These are phyloP conservation scores for Pestalotiopsis sp. DNA, from an alignment of 2,329 filamentous ascomycete species.

Conservation along the genomic window DNA sequence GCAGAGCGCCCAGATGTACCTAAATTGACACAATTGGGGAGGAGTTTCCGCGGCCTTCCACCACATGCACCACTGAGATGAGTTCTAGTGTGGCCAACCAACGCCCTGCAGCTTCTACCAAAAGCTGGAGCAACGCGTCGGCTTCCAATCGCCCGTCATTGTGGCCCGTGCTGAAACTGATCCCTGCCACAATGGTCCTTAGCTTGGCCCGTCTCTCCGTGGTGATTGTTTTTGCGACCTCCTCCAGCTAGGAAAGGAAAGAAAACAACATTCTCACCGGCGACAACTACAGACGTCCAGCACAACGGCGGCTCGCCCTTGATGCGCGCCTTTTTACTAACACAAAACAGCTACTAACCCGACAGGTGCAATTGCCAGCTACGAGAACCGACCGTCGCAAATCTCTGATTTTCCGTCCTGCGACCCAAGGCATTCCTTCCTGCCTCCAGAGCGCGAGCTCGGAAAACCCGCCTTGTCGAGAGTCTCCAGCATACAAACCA, in stretches of 20 bases:
- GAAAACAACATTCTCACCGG: slow-evolving; percentile 12
- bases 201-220: not conserved
- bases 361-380: not conserved
- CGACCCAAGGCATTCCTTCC: not conserved
- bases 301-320: not conserved
- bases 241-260: not conserved
- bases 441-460: not conserved
- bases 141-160: not conserved
- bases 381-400: not conserved
- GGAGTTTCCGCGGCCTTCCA: not conserved
- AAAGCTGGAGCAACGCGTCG: not conserved
- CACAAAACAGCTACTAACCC: not conserved
- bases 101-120: not conserved
- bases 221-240: slow-evolving; percentile 11
- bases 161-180: not conserved
- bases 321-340: slow-evolving; percentile 10
- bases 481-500: not conserved
- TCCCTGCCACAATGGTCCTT: not conserved
- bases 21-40: not conserved
- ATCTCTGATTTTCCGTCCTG: not conserved
- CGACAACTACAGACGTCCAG: not conserved
- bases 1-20: too few species aligned
- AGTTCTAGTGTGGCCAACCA: not conserved
- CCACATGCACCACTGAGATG: not conserved
- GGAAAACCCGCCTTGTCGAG: not conserved